Evolutionary conservation across 83 land plant genomes (phyloP), one percentile per base, ranked within the genome.

Genomic region (Picea abies): DNA sequence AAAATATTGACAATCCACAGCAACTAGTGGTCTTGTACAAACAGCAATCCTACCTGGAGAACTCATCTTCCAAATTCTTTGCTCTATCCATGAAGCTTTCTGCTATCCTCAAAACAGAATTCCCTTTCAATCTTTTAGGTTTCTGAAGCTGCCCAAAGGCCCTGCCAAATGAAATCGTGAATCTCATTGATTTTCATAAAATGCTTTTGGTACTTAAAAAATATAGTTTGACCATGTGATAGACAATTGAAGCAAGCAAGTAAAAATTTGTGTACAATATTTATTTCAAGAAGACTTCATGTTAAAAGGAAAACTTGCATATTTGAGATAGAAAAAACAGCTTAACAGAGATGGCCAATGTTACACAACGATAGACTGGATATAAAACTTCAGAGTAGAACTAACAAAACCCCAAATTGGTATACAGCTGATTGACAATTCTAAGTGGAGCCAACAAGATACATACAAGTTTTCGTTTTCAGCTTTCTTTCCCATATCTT

Each of bases 21-120:
- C 20, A 71, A 71, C 76, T 23, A 72, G 52, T 7, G 10, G 19
- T 41, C 23, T 39, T 39, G 22, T 72, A 52, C n/a, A 72, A 72
- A 72, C 56, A 72, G 41, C 32, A 23, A 66, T 70, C 62, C 65
- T 85, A 91, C 93, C 93, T 89, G 58, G 60, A 67, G 12, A 91
- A 84, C 65, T 87, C 89, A 35, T 72, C 81, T 67, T 91, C 93
- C 83, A 91, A 76, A 80, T 82, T 85, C 81, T 32, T 82, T 79
- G 88, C 76, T 78, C 80, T 82, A 4, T 73, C 80, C 15, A 79
- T 83, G 56, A 87, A 82, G 56, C 76, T 83, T 82, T 87, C 92
- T 52, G 83, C 69, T 60, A 83, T 85, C 76, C 85, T 85, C 44
- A 49, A 22, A 23, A 82, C 49, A 76, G 49, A 79, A 14, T 83